phyloP scores from a whole-genome alignment of 1,139 yeast species.

The Groenewaldozyma auringiensis region DNA sequence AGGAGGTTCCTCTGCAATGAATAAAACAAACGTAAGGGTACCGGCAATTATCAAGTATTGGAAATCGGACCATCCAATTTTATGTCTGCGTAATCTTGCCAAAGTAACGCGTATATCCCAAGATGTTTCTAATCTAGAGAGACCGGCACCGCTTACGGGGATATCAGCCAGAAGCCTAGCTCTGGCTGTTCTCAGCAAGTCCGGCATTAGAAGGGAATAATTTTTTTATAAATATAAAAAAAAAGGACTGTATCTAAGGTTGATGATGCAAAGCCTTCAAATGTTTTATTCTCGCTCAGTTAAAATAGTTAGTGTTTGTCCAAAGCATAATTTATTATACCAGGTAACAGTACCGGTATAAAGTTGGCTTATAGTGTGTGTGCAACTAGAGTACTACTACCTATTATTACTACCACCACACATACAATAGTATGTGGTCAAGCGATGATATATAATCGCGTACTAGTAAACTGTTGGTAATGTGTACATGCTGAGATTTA shows the following conservation, averaged over 20 bases:
- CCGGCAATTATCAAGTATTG: constrained; percentile 38
- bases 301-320: no score
- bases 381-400: no score
- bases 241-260: neutral
- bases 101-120: constrained; percentile 48
- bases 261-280: no score
- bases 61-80: constrained; percentile 33
- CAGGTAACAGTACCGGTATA: no score
- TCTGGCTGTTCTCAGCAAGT: constrained; percentile 5
- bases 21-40: constrained; percentile 40
- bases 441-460: no score
- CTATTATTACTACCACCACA: no score
- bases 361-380: no score
- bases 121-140: constrained; percentile 54
- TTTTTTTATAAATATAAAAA: neutral
- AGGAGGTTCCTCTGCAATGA: constrained; percentile 47
- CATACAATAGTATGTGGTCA: no score
- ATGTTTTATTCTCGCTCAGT: no score
- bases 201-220: neutral
- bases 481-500: no score
- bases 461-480: no score
- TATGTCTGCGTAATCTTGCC: constrained; percentile 42
- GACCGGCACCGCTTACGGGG: constrained; percentile 36
- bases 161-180: constrained; percentile 40
- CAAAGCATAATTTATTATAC: no score